Base-by-base conservation (phyloP, 1,284 basidiomycete species). In the Pyrrhoderma lamaoense region DNA sequence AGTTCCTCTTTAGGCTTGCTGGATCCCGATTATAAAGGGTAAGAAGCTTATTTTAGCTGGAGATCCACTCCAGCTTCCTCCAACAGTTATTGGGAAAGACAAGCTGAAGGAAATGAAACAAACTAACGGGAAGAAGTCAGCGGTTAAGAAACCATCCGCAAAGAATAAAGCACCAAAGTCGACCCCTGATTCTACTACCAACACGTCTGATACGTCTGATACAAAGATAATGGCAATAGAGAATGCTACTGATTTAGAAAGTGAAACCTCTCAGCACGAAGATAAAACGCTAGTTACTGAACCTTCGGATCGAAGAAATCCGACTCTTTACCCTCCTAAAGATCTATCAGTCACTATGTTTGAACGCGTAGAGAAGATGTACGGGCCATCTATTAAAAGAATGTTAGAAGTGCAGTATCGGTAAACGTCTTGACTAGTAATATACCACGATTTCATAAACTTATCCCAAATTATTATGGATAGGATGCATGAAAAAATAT, bases 11-110 rank as follows among this genome's bases (percentile, higher is more conserved):
- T 53, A 90, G 87, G 87, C 89, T 2, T 97, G 94, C 67, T 97
- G 95, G 93, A 83, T 97, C 27, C 93, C 95, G 0, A 88, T 97
- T 47, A 77, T 95, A 63, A 93, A 93, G 66, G 84, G 79, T 1
- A 84, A 82, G 65, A 94, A 92, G 62, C 72, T 96, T 45, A 89
- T 97, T 9, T 71, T 97, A 3, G 93, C 92, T 1, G 89, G 93
- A 0, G 89, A 94, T 66, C 91, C 91, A 0, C 84, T 88, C 76
- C 92, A 93, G 67, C 73, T 99, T 2, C 93, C 93, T 0, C 96
- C 95, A 0, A 98, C 95, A 0, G 83, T 99, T 48, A 75, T 94
- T 42, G 88, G 89, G 8, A 61, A 74, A 1, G 67, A 76, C 56
- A 65, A 67, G 22, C 64, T 65, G 2, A 59, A 57, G 45, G 64